A percentile compares a stretch with the other conserved stretches of the same genome.
These are phyloP conservation scores for Neopestalotiopsis sp. DNA, from an alignment of 2,329 filamentous ascomycete genomes.

Conservation along the genomic window DNA sequence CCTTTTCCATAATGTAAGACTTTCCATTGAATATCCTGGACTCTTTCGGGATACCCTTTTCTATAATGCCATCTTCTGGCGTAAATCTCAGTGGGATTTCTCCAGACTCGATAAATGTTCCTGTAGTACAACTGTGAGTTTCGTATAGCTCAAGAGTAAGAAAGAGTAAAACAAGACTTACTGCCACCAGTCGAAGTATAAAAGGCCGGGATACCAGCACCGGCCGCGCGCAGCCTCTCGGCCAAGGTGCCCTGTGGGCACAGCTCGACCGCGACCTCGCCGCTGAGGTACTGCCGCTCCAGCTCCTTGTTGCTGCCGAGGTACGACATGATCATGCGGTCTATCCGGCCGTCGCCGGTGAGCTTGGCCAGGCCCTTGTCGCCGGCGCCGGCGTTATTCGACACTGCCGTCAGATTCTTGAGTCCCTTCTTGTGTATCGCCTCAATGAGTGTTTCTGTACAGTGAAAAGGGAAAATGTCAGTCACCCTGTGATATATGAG, in stretches of 20 bases:
- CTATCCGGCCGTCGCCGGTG: conserved; percentile 71
- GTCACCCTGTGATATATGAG: background rate
- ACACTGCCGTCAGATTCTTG: conserved; percentile 74
- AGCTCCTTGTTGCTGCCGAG: conserved; percentile 79
- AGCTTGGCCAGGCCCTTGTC: conserved; percentile 72
- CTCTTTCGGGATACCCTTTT: conserved; percentile 70
- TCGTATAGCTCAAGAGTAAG: background rate
- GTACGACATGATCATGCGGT: conserved; percentile 75
- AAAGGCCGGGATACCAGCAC: conserved; percentile 80
- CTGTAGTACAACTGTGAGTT: conserved; percentile 32
- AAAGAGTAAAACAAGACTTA: conserved; percentile 40
- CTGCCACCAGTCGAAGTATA: conserved; percentile 77
- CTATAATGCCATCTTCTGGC: conserved; percentile 60
- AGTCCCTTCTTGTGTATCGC: conserved; percentile 66
- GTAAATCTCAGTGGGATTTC: conserved; percentile 69
- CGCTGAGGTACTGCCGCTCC: conserved; percentile 75
- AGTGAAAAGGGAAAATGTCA: background rate
- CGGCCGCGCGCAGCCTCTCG: conserved; percentile 73
- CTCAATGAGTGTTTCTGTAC: conserved; percentile 71
- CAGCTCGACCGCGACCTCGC: conserved; percentile 76
- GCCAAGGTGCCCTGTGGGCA: conserved; percentile 79
- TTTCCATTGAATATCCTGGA: conserved; percentile 75
- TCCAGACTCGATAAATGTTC: conserved; percentile 70
- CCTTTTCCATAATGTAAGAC: conserved; percentile 77
- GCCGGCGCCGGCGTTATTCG: conserved; percentile 79